A percentile compares a stretch with the other conserved stretches of the same genome.
These are phyloP conservation scores for Coemansia sp. DNA, from an alignment of 192 early-diverging fungal genomes.

Conservation along the genomic window DNA sequence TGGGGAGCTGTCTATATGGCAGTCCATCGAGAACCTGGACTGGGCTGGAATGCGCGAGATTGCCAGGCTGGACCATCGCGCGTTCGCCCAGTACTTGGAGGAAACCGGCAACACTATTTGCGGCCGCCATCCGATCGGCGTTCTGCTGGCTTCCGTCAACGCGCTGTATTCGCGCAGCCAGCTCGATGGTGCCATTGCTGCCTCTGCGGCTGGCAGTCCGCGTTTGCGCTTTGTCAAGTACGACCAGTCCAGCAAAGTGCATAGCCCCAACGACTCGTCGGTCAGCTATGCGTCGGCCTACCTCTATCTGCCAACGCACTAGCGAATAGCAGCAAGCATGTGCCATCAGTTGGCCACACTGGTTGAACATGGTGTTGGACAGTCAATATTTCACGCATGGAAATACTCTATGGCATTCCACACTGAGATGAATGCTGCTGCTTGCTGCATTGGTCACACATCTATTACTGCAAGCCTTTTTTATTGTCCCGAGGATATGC, in stretches of 20 bases:
- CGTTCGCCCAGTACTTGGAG: constrained; percentile 72
- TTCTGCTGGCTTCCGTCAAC: constrained; percentile 74
- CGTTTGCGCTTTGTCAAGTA: constrained; percentile 79
- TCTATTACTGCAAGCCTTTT: background rate
- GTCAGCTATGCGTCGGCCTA: constrained; percentile 80
- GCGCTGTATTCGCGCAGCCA: constrained; percentile 20
- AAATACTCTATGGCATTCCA: too few species aligned
- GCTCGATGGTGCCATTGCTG: background rate
- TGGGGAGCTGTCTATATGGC: constrained; percentile 62
- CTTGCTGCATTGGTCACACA: background rate
- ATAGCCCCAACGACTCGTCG: constrained; percentile 63
- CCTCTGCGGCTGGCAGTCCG: constrained; percentile 13
- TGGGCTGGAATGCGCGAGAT: constrained; percentile 79
- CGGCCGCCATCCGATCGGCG: constrained; percentile 86
- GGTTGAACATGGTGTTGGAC: too few species aligned
- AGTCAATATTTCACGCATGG: background rate
- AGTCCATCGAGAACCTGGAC: constrained; percentile 82
- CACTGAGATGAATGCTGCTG: background rate
- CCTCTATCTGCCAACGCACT: constrained; percentile 13
- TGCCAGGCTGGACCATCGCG: constrained; percentile 60
- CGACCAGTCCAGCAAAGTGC: constrained; percentile 75
- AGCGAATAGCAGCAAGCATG: background rate
- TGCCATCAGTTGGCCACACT: too few species aligned
- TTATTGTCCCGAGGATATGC: background rate
- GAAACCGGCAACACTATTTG: constrained; percentile 92